phyloP scores from a whole-genome alignment of 1,284 basidiomycete genomes.

The Filobasidium uniguttulatum region DNA sequence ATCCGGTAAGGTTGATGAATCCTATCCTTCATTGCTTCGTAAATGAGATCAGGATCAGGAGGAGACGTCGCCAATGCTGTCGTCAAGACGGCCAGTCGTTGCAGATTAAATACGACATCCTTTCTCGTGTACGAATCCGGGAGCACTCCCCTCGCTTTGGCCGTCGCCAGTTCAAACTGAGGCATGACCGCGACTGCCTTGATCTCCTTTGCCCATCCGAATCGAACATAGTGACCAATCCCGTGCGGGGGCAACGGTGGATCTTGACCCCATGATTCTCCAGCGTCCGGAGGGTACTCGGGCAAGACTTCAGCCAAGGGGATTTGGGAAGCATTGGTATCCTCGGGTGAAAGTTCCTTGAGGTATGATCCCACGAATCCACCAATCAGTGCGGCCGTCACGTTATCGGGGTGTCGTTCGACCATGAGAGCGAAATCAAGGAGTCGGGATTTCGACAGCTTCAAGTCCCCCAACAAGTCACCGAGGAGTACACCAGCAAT shows the following conservation, averaged over 20 bases:
- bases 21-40: constrained; percentile 98
- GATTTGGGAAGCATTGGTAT: constrained; percentile 66
- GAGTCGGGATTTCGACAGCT: constrained; percentile 56
- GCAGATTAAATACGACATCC: constrained; percentile 95
- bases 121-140: constrained; percentile 72
- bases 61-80: constrained; percentile 82
- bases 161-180: constrained; percentile 90
- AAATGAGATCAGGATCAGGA: constrained; percentile 85
- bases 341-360: constrained; percentile 60
- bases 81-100: constrained; percentile 92
- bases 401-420: constrained; percentile 97
- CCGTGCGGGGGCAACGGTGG: constrained; percentile 78
- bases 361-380: constrained; percentile 98
- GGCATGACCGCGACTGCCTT: constrained; percentile 92
- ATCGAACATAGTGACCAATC: constrained; percentile 89
- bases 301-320: constrained; percentile 93
- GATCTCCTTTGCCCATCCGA: constrained; percentile 74
- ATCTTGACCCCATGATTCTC: constrained; percentile 73
- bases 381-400: constrained; percentile 90
- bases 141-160: constrained; percentile 78
- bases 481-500: constrained; percentile 89
- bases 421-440: constrained; percentile 98
- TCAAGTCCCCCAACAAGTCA: constrained; percentile 62
- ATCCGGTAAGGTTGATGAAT: constrained; percentile 96
- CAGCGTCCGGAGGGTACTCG: constrained; percentile 86